Evolutionary conservation across 139 green algal species (phyloP).

Genomic region (Asterochloris sp.): DNA sequence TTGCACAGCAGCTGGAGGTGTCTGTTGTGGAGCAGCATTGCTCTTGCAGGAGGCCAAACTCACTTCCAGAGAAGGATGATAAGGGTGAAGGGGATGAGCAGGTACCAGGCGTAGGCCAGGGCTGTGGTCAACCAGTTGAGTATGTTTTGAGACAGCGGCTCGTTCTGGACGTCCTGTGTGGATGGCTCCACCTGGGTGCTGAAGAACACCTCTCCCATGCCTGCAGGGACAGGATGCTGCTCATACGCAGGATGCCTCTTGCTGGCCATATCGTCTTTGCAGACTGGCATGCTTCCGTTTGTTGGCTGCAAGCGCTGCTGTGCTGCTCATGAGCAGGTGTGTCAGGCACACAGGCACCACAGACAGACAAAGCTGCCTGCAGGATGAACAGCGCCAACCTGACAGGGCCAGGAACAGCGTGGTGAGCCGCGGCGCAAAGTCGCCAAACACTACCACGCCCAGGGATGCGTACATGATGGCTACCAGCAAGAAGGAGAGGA

Average conservation of each 20-base stretch:
- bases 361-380: not conserved
- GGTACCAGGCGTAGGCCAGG: slow-evolving; percentile 17
- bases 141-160: not conserved
- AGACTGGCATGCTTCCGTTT: not conserved
- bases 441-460: slow-evolving; percentile 3
- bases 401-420: slow-evolving; percentile 1
- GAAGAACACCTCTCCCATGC: slow-evolving; percentile 5
- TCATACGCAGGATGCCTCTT: not conserved
- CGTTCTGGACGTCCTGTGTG: slow-evolving; percentile 1
- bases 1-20: not conserved
- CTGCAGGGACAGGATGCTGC: not conserved
- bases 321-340: not conserved
- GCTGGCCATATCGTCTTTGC: not conserved
- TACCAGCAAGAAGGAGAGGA: not conserved
- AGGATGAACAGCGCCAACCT: not conserved
- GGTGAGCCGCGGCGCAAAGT: slow-evolving; percentile 3
- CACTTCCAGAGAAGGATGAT: slow-evolving; percentile 17
- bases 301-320: not conserved
- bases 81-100: not conserved
- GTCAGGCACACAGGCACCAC: not conserved
- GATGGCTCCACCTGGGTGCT: not conserved
- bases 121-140: slow-evolving; percentile 7
- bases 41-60: not conserved
- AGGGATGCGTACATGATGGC: not conserved
- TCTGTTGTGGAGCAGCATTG: not conserved